Conservation (phyloP, 305 asterid species). For the Fraxinus paxiana region DNA sequence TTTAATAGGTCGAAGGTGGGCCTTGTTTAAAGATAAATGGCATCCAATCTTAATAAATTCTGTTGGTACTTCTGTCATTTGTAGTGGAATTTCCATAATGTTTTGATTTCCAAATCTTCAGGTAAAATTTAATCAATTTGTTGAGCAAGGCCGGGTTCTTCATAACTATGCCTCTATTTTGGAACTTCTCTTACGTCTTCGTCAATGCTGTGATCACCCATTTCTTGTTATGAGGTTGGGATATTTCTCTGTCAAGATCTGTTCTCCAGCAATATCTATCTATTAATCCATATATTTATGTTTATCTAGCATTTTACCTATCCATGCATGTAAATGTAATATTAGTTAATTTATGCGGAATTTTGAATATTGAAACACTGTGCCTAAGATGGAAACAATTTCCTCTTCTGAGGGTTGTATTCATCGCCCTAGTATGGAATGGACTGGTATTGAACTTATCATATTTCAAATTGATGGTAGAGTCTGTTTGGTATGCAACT, state of each 20-base stretch:
- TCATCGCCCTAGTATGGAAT: neutral
- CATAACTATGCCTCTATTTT: slow-evolving; percentile 95
- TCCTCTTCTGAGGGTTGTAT: neutral
- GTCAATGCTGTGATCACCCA: slow-evolving; percentile 99
- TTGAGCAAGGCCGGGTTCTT: slow-evolving; percentile 97
- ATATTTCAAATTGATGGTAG: neutral
- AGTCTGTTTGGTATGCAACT: neutral
- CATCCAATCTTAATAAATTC: slow-evolving; percentile 14
- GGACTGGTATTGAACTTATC: neutral
- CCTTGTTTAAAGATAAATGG: neutral
- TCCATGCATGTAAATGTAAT: neutral
- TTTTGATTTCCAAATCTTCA: slow-evolving; percentile 31
- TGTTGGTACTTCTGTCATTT: slow-evolving; percentile 2
- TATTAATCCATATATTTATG: neutral
- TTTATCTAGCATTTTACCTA: neutral
- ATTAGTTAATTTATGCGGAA: slow-evolving; percentile 1
- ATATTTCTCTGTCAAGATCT: slow-evolving; percentile 18
- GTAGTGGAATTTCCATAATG: slow-evolving; percentile 15
- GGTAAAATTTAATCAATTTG: slow-evolving; percentile 93
- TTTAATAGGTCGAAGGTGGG: slow-evolving; percentile 86
- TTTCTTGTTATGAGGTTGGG: slow-evolving; percentile 92
- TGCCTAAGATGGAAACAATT: neutral
- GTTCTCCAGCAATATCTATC: slow-evolving; percentile 13
- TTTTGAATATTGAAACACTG: neutral
- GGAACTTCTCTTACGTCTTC: slow-evolving; percentile 96